A percentile compares a stretch with the other conserved stretches of the same genome.
Evolutionary conservation across 495 filamentous ascomycete species (phyloP).

Genomic region (Penicillium samsonianum): DNA sequence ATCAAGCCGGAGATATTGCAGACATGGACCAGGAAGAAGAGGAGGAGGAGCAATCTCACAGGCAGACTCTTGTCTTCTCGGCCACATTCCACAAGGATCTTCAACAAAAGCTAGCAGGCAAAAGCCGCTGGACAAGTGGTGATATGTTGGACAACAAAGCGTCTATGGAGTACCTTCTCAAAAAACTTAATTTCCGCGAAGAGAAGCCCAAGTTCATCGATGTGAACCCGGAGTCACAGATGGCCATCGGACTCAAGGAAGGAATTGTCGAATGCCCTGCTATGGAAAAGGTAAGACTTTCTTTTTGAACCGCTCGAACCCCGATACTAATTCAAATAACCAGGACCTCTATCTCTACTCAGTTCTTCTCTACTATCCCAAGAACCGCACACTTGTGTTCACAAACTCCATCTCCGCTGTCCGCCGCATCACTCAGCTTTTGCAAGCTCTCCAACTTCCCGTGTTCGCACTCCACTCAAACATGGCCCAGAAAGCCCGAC

Average conservation of each 20-base stretch:
- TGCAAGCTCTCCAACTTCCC: constrained; percentile 78
- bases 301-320: neutral
- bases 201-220: constrained; percentile 88
- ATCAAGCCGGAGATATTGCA: constrained; percentile 38
- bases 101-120: constrained; percentile 86
- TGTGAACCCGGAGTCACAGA: constrained; percentile 80
- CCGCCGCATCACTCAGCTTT: constrained; percentile 79
- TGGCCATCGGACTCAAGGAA: constrained; percentile 84
- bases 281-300: constrained; percentile 75
- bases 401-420: constrained; percentile 94
- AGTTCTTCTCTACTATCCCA: constrained; percentile 78
- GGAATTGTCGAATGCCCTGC: constrained; percentile 88
- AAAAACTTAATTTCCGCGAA: constrained; percentile 84
- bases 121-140: constrained; percentile 53
- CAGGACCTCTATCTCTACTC: constrained; percentile 92
- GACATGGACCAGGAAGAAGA: constrained; percentile 41
- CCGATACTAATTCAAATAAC: constrained; percentile 13
- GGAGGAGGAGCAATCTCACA: constrained; percentile 22
- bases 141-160: constrained; percentile 69
- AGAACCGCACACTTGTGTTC: constrained; percentile 79
- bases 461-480: constrained; percentile 82
- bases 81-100: constrained; percentile 90
- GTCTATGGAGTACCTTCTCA: constrained; percentile 88
- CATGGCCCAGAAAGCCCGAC: constrained; percentile 95
- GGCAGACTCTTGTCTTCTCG: constrained; percentile 92